phyloP scores from a whole-genome alignment of 495 filamentous ascomycete species.

The Xylaria grammica region DNA sequence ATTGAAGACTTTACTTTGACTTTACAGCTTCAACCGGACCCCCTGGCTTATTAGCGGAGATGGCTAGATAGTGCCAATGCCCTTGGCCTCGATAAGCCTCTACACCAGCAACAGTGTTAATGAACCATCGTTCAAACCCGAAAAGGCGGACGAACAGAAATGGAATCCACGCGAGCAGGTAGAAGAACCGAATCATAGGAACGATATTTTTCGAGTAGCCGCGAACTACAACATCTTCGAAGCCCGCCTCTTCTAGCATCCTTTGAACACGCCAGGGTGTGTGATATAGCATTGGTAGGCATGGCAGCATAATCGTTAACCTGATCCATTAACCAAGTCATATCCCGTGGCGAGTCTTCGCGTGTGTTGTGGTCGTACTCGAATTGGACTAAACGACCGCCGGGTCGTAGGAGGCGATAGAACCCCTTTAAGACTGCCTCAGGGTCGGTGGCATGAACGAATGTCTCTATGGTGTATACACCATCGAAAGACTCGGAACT shows the following conservation, averaged over 20 bases:
- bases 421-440: slow-evolving; percentile 53
- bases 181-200: slow-evolving; percentile 60
- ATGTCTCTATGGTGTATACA: slow-evolving; percentile 64
- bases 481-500: slow-evolving; percentile 52
- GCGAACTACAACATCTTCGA: slow-evolving; percentile 51
- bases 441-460: slow-evolving; percentile 61
- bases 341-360: slow-evolving; percentile 35
- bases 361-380: slow-evolving; percentile 55
- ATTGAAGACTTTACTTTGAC: slow-evolving; percentile 16
- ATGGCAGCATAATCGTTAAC: slow-evolving; percentile 51
- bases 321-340: slow-evolving; percentile 42
- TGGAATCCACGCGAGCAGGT: slow-evolving; percentile 55
- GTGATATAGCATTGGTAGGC: slow-evolving; percentile 49
- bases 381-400: slow-evolving; percentile 52
- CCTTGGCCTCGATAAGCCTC: slow-evolving; percentile 42
- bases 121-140: slow-evolving; percentile 49
- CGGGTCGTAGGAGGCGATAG: slow-evolving; percentile 55
- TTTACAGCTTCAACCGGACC: slow-evolving; percentile 31
- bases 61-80: slow-evolving; percentile 44
- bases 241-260: slow-evolving; percentile 56
- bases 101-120: slow-evolving; percentile 55
- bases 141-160: slow-evolving; percentile 55
- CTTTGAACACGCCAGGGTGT: slow-evolving; percentile 36
- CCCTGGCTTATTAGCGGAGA: slow-evolving; percentile 44
- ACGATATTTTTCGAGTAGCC: slow-evolving; percentile 56